These are phyloP conservation scores for Pythium brassicae DNA, from an alignment of 352 stramenopile genomes.

Conservation along the genomic window DNA sequence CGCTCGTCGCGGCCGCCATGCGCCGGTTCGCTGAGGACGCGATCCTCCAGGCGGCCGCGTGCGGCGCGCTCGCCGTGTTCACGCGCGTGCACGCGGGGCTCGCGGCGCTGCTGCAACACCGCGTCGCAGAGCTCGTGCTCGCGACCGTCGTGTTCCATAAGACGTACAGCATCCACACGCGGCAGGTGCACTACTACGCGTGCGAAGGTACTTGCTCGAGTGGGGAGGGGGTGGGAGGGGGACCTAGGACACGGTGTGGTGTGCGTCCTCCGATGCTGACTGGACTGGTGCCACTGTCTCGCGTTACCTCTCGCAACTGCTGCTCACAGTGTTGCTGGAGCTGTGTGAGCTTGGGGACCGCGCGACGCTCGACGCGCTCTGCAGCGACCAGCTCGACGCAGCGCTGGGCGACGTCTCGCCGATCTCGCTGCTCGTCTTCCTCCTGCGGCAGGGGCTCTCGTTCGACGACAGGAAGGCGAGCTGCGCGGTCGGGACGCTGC, in stretches of 20 bases:
- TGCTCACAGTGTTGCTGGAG: slow-evolving; percentile 49
- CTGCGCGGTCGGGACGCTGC: slow-evolving; percentile 64
- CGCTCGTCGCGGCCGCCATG: slow-evolving; percentile 54
- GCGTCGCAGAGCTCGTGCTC: slow-evolving; percentile 56
- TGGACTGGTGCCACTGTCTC: too few species aligned
- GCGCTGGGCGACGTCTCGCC: slow-evolving; percentile 42
- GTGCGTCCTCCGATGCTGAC: too few species aligned
- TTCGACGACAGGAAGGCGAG: slow-evolving; percentile 80
- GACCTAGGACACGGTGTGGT: too few species aligned
- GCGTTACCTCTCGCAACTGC: not conserved
- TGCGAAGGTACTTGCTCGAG: slow-evolving; percentile 70
- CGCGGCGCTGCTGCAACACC: slow-evolving; percentile 43
- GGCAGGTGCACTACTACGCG: slow-evolving; percentile 81
- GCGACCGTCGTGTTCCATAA: slow-evolving; percentile 75
- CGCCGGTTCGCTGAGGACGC: slow-evolving; percentile 65
- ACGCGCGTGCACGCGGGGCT: slow-evolving; percentile 49
- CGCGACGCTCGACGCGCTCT: slow-evolving; percentile 48
- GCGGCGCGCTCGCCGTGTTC: slow-evolving; percentile 72
- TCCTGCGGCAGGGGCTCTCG: slow-evolving; percentile 64
- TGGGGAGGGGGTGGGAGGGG: not conserved
- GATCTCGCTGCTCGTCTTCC: slow-evolving; percentile 64
- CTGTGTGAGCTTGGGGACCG: slow-evolving; percentile 66
- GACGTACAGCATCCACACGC: slow-evolving; percentile 76
- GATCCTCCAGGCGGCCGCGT: slow-evolving; percentile 74
- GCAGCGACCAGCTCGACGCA: slow-evolving; percentile 19